phyloP scores from a whole-genome alignment of 2,329 filamentous ascomycete genomes.

The Hortaea werneckii region DNA sequence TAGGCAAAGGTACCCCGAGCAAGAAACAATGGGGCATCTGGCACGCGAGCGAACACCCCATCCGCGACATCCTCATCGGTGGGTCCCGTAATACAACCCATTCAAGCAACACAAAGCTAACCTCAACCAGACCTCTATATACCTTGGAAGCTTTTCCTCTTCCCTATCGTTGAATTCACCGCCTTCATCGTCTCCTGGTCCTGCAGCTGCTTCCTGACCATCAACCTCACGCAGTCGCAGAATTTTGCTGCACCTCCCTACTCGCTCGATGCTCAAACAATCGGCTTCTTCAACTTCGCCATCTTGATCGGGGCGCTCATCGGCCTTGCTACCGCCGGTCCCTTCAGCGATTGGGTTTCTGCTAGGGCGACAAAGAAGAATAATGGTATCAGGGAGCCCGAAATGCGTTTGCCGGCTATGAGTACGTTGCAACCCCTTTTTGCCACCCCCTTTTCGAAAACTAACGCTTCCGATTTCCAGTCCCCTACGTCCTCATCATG shows the following conservation, averaged over 20 bases:
- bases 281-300: constrained; percentile 50
- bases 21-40: constrained; percentile 47
- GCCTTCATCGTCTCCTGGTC: constrained; percentile 53
- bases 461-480: constrained; percentile 25
- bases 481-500: constrained; percentile 48
- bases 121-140: constrained; percentile 43
- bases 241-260: constrained; percentile 47
- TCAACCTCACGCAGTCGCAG: constrained; percentile 51
- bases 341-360: constrained; percentile 48
- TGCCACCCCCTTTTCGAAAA: background rate
- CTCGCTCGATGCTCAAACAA: constrained; percentile 39
- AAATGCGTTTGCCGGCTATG: constrained; percentile 46
- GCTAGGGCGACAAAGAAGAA: constrained; percentile 44
- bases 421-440: constrained; percentile 9
- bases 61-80: constrained; percentile 32
- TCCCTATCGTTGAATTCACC: constrained; percentile 54
- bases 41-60: constrained; percentile 38
- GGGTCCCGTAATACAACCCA: no score
- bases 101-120: no score
- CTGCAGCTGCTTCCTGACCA: constrained; percentile 46
- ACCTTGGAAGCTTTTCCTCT: constrained; percentile 52
- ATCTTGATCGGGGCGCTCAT: constrained; percentile 45
- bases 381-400: constrained; percentile 46
- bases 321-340: constrained; percentile 45
- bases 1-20: constrained; percentile 46